Evolutionary conservation across 2,329 filamentous ascomycete species (phyloP), one percentile per base, ranked within the genome.

Genomic region (Penicillium vulpinum): DNA sequence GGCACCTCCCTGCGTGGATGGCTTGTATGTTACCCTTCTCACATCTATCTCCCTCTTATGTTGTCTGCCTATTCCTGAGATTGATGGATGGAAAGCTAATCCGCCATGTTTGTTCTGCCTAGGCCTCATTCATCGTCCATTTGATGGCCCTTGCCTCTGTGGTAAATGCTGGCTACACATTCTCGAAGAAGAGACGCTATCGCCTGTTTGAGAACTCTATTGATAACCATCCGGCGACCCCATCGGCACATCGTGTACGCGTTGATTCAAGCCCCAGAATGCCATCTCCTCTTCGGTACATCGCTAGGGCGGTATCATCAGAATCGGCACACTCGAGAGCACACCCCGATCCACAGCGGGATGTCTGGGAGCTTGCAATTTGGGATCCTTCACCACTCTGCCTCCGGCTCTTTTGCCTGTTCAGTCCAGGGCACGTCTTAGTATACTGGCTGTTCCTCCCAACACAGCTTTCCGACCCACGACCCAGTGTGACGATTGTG

Each of bases 321-420:
- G 85, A 88, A 35, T 88, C 85, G 22, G 90, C 92, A n/a, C 86
- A 92, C 62, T 87, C 90, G 26, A 86, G 92, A 70, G 89, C 91
- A 28, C 90, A 97, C 74, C 91, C 93, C 0, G 69, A 75, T 62
- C 85, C 87, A 55, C 83, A 84, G 26, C 84, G 88, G 11, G 92
- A 99, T 73, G 94, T 99, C 10, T 99, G 94, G 94, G 92, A 99
- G 75, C 77, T 99, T 48, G 85, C 88, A 2, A 83, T 97, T 7
- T 99, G 94, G 94, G 92, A 97, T 71, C 94, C 95, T 33, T 83
- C 93, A 45, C 91, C 92, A 2, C 82, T 96, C 35, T 91, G 87
- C 44, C 77, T 97, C 51, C 86, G 88, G 36, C 79, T 97, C 3
- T 92, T 97, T 70, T 94, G 91, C 66, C 80, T 94, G 39, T 97